Percentiles rank a stretch among this genome's conserved stretches.
These are phyloP conservation scores for Pseudogymnoascus sp. DNA, from an alignment of 2,329 filamentous ascomycete genomes.

Conservation along the genomic window DNA sequence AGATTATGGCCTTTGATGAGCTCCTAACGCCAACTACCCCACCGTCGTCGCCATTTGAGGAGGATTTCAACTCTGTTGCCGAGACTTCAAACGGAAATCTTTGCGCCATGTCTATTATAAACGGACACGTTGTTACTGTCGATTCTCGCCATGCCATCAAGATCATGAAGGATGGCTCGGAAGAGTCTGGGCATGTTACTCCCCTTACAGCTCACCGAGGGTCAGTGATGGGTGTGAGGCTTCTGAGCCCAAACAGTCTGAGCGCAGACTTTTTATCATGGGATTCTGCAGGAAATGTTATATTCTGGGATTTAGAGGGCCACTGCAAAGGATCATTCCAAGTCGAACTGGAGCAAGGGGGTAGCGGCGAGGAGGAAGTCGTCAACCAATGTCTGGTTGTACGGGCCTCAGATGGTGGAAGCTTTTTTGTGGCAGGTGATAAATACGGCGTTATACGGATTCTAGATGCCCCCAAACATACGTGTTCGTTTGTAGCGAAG, in stretches of 20 bases:
- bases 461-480: constrained; percentile 41
- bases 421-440: constrained; percentile 73
- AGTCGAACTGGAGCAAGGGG: constrained; percentile 60
- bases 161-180: constrained; percentile 36
- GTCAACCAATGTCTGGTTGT: constrained; percentile 53
- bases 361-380: constrained; percentile 40
- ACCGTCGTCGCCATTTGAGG: constrained; percentile 23
- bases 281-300: constrained; percentile 70
- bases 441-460: constrained; percentile 73
- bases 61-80: constrained; percentile 12
- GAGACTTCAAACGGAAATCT: constrained; percentile 33
- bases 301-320: constrained; percentile 75
- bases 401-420: constrained; percentile 50
- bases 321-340: constrained; percentile 54
- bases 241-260: constrained; percentile 52
- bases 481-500: constrained; percentile 62
- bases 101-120: constrained; percentile 61
- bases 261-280: constrained; percentile 79
- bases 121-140: constrained; percentile 61
- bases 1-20: constrained; percentile 42
- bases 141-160: constrained; percentile 70
- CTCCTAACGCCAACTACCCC: constrained; percentile 24
- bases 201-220: constrained; percentile 56
- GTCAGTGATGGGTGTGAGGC: constrained; percentile 63
- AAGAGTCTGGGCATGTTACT: constrained; percentile 30